Evolutionary conservation across 352 stramenopile genomes (phyloP), one percentile per base, ranked within the genome.

Genomic region (Phytophthora kernoviae): DNA sequence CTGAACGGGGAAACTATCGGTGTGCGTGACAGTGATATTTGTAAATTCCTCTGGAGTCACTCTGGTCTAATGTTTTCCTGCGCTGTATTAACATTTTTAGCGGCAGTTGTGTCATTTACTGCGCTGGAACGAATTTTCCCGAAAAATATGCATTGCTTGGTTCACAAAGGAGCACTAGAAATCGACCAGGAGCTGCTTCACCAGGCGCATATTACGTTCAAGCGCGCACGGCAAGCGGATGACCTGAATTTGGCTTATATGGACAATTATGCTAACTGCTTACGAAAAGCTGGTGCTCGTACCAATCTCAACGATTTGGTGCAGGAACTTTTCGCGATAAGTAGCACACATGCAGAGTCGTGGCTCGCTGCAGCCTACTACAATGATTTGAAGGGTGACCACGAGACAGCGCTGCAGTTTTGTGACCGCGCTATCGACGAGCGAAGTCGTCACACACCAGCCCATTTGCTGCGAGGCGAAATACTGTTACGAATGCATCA

Each of bases 321-420:
- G 11, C 79, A 86, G 6, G 77, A 91, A 44, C 55, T 93, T 2
- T 90, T 94, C 40, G 69, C 74, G 12, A 83, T 84, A 14, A 93
- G 70, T 36, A 75, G 79, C 9, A 41, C 61, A 5, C 70, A 83
- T 20, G 66, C 73, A 8, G 75, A 90, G 40, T 70, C 75, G 4
- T 94, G 86, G 83, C 77, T 94, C 36, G 86, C 86, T 34, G 86
- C 83, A 6, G 79, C 80, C 20, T 92, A 84, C 47, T 88, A 88
- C 46, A 87, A 76, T 30, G 81, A 91, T 14, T 63, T 91, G 45
- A 94, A 92, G 42, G 77, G 69, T 17, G 86, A 94, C 42, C 62
- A 79, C 45, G 79, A 92, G 37, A 76, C 69, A 6, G 86, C 86
- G 2, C 49, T 93, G 18, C 79, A 93, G 61, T 84, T 93, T 42